phyloP scores from a whole-genome alignment of 768 basidiomycete species.

The Pilatotrama ljubarskyi region DNA sequence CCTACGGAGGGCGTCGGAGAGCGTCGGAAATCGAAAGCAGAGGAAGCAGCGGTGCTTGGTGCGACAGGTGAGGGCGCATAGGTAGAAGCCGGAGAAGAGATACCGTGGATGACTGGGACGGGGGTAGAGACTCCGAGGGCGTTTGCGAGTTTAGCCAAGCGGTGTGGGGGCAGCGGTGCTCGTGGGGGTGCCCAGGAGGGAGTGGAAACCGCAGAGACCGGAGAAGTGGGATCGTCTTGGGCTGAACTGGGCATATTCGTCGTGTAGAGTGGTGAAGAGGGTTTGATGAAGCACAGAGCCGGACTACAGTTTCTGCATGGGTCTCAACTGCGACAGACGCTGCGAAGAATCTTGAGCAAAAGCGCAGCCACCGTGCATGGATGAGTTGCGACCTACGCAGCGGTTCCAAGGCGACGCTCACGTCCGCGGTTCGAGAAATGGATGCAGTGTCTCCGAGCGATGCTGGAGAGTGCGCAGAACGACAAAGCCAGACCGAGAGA shows the following conservation, averaged over 20 bases:
- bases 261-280: constrained; percentile 11
- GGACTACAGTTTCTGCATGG: constrained; percentile 9
- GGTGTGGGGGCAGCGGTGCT: constrained; percentile 70
- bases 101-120: constrained; percentile 48
- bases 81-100: constrained; percentile 16
- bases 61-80: constrained; percentile 18
- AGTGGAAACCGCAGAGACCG: constrained; percentile 12
- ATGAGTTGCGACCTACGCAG: constrained; percentile 1
- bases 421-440: neutral
- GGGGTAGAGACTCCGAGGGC: constrained; percentile 82
- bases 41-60: constrained; percentile 20
- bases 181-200: constrained; percentile 64
- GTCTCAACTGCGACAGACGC: neutral
- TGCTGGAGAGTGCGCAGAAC: neutral
- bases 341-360: neutral
- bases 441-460: neutral
- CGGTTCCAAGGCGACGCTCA: neutral
- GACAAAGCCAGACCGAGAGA: neutral
- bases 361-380: constrained; percentile 2
- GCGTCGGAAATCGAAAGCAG: constrained; percentile 44
- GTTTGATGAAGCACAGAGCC: neutral
- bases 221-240: constrained; percentile 21
- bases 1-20: constrained; percentile 38
- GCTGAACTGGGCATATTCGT: constrained; percentile 28
- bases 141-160: constrained; percentile 82